A percentile compares a stretch with the other conserved stretches of the same genome.
phyloP scores from a whole-genome alignment of 495 filamentous ascomycete species.

The Echria macrotheca region DNA sequence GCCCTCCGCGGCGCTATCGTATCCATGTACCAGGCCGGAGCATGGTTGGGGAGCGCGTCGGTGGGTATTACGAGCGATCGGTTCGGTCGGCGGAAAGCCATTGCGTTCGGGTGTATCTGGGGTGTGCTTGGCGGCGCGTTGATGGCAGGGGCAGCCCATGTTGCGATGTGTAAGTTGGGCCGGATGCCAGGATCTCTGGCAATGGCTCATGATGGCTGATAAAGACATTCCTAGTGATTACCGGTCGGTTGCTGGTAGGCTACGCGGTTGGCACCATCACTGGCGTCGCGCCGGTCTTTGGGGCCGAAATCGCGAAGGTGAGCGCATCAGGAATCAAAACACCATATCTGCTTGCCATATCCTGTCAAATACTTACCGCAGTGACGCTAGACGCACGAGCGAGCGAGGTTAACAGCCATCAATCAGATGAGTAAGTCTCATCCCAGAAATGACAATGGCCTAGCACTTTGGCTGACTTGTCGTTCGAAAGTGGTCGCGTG shows the following conservation, averaged over 20 bases:
- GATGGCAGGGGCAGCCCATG: slow-evolving; percentile 44
- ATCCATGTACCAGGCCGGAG: slow-evolving; percentile 45
- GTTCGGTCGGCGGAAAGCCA: slow-evolving; percentile 41
- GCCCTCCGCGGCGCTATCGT: slow-evolving; percentile 45
- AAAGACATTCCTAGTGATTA: too few species aligned
- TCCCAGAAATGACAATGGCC: not conserved
- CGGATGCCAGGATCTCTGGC: too few species aligned
- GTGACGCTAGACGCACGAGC: slow-evolving; percentile 45
- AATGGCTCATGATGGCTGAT: too few species aligned
- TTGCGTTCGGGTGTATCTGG: slow-evolving; percentile 44
- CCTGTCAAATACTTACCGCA: not conserved
- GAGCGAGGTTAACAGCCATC: slow-evolving; percentile 44
- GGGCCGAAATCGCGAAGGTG: slow-evolving; percentile 26
- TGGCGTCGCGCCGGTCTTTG: slow-evolving; percentile 44
- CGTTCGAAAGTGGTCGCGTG: slow-evolving; percentile 51
- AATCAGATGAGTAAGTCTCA: slow-evolving; percentile 27
- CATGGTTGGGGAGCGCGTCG: slow-evolving; percentile 47
- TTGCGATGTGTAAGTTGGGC: slow-evolving; percentile 44
- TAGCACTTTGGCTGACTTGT: not conserved
- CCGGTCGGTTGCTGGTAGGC: slow-evolving; percentile 47
- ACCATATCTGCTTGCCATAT: slow-evolving; percentile 9
- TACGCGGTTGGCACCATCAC: slow-evolving; percentile 48
- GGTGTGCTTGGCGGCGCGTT: slow-evolving; percentile 44
- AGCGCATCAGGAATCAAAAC: too few species aligned
- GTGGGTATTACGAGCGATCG: slow-evolving; percentile 42